Base-by-base conservation (phyloP, 2,329 filamentous ascomycete genomes). In the Fusarium domesticum region DNA sequence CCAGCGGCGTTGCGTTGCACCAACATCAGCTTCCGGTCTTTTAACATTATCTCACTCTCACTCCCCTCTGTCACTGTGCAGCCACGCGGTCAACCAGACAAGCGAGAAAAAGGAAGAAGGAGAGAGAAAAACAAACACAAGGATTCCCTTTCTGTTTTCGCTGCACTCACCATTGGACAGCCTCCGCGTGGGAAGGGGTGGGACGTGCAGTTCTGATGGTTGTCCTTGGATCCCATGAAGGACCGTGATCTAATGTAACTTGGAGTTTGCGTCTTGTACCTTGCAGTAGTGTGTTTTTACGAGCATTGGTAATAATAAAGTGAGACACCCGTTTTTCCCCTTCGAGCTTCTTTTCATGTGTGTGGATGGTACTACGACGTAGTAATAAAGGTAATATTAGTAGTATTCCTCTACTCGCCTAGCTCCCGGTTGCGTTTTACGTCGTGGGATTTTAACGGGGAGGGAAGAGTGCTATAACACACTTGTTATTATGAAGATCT, bases 11-110 rank as follows among this genome's bases (percentile, higher is more conserved):
- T 44, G 48, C 42, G 57, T 59, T 59, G 52, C 57, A 59, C 58
- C 51, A 28, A 59, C 57, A 39, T 59, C 57, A 59, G 57, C 57
- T 59, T 59, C 57, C 59, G 57, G 56, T 59, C 48, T 54, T 48
- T 32, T 35, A 32, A 35, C 23, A n/a, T n/a, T 20, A 35, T 16
- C 36, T 39, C 39, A 37, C 44, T 28, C 14, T 28, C 14, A 11
- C 14, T 28, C 14, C 14, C 23, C 10, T 23, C 23, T n/a, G 8
- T 33, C 31, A 33, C n/a, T n/a, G n/a, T n/a, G n/a, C n/a, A 33
- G n/a, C 31, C 31, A 33, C 31, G 12, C 31, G 23, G 23, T 12
- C 23, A 28, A 28, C 6, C 20, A 23, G 20, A 23, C 6, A 23
- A 12, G 8, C 10, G 8, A 28, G 23, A 8, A 28, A 12, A 28